phyloP scores from a whole-genome alignment of 768 basidiomycete genomes.

The Suillus fuscotomentosus region DNA sequence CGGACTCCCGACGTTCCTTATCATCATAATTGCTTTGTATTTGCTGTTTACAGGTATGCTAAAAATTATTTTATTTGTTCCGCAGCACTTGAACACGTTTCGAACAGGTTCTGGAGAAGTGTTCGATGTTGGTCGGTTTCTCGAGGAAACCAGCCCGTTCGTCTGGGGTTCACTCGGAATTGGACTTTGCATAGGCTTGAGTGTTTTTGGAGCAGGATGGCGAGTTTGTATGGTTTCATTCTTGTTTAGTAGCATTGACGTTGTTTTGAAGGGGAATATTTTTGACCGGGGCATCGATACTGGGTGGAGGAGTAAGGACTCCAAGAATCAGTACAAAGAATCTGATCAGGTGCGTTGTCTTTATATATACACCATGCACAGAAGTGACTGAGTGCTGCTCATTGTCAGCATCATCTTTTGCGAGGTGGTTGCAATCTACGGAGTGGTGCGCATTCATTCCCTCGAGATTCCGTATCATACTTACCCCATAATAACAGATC shows the following conservation, averaged over 20 bases:
- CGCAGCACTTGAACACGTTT: constrained; percentile 3
- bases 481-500: constrained; percentile 48
- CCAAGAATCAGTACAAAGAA: constrained; percentile 98
- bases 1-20: constrained; percentile 66
- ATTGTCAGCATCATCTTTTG: constrained; percentile 90
- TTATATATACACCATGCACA: not conserved
- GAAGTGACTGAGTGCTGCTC: not conserved
- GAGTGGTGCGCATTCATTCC: constrained; percentile 59
- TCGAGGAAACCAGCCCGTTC: constrained; percentile 93
- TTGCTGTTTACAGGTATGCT: constrained; percentile 83
- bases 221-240: constrained; percentile 35
- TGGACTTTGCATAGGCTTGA: constrained; percentile 89
- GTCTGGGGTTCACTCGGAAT: constrained; percentile 91
- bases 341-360: constrained; percentile 76
- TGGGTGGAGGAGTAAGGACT: constrained; percentile 92
- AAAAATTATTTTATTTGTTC: not conserved
- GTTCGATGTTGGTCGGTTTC: constrained; percentile 92
- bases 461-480: not conserved
- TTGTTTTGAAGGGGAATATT: constrained; percentile 82
- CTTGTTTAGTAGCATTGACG: constrained; percentile 1
- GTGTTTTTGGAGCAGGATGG: constrained; percentile 96
- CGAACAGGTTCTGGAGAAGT: constrained; percentile 77
- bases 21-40: constrained; percentile 73
- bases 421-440: constrained; percentile 99
- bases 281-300: constrained; percentile 93